Conservation (phyloP, 164 flowering plant genomes). For the Dillenia turbinata region DNA sequence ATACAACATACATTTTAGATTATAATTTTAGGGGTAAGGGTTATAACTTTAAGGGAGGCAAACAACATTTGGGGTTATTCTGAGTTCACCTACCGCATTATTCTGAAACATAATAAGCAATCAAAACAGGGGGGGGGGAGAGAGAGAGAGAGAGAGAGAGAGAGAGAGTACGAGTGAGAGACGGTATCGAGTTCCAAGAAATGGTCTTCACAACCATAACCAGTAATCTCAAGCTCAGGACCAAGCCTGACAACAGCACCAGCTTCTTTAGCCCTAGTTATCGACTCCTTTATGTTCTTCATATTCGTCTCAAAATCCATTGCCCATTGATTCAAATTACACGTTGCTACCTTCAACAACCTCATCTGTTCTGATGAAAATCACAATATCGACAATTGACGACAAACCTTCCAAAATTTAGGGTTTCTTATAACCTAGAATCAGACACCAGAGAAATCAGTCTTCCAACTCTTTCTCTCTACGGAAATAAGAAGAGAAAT, state of each 20-base stretch:
- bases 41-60: too few species aligned
- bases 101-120: too few species aligned
- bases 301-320: slow-evolving; percentile 91
- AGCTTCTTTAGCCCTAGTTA: slow-evolving; percentile 55
- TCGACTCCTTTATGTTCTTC: slow-evolving; percentile 79
- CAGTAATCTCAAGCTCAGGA: slow-evolving; percentile 96
- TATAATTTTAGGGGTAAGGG: too few species aligned
- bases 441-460: too few species aligned
- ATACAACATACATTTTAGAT: too few species aligned
- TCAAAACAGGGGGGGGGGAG: not conserved
- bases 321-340: slow-evolving; percentile 98
- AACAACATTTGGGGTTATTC: too few species aligned
- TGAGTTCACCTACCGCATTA: too few species aligned
- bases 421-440: too few species aligned
- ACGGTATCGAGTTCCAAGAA: slow-evolving; percentile 92
- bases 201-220: slow-evolving; percentile 98
- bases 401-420: too few species aligned
- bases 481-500: too few species aligned
- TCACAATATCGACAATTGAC: too few species aligned
- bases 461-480: too few species aligned
- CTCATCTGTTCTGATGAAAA: slow-evolving; percentile 42
- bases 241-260: slow-evolving; percentile 93
- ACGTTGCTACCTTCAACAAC: slow-evolving; percentile 90
- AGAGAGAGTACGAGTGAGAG: slow-evolving; percentile 62
- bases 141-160: slow-evolving; percentile 68